Evolutionary conservation across 106 monocot genomes (phyloP), one percentile per base, ranked within the genome.

Genomic region (Apostasia ramifera): DNA sequence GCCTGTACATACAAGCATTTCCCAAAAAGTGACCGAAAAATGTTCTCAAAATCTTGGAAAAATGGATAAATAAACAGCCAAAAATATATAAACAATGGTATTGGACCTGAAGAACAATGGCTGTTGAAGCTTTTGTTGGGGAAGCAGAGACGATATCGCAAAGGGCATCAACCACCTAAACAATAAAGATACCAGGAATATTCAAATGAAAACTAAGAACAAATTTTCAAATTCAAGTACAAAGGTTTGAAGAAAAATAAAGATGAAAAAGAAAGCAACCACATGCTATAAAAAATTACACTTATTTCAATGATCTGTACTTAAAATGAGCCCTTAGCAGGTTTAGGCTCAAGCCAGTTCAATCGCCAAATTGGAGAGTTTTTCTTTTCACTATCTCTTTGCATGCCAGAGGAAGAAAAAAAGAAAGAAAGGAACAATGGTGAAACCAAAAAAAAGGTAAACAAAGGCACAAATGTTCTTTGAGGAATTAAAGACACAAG

Each of bases 71-170:
- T 52, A 47, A 56, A 8, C n/a, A 49, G 39, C 38, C 7, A 8
- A 40, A 44, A 44, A 63, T 52, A 41, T 42, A 46, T 42, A 12
- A 66, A 3, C 44, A 66, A 52, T 40, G 56, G 43, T 13, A 83
- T 64, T 69, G 59, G 66, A 99, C 98, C 93, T 99, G 98, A 62
- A 99, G 82, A 64, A 93, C 93, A 77, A 98, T 85, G 26, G 93
- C 98, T 55, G 98, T 78, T 55, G 87, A 87, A 70, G 98, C 98
- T 82, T 93, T 98, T 61, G 90, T 72, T 51, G 98, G 98, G 70
- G 90, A 93, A 58, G 98, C 98, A 47, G 83, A 84, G 55, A 93
- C 98, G 69, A 98, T 87, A 78, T 93, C 85, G 64, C 98, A 93
- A 50, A 99, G 74, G 4, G 93, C 98, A 82, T 90, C 90, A n/a